These are phyloP conservation scores for Scortechinia acanthostroma DNA, from an alignment of 2,329 filamentous ascomycete genomes.

Conservation along the genomic window DNA sequence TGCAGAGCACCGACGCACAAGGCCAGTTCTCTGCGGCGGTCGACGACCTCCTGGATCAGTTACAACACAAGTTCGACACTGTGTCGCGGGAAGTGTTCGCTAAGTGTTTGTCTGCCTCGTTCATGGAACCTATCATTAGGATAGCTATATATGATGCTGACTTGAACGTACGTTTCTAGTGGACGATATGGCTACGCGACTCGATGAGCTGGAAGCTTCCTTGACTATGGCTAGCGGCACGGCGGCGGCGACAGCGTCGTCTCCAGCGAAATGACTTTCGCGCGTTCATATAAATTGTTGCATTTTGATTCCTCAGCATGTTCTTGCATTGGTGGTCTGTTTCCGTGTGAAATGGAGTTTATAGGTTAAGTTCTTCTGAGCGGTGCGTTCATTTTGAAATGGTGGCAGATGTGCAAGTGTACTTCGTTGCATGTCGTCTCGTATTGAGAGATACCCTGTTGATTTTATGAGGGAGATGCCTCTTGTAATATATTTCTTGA, in stretches of 20 bases:
- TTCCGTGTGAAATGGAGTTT: too few relatives aligned
- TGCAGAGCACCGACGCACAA: slow-evolving; percentile 31
- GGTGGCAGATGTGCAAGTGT: too few relatives aligned
- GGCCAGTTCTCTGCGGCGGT: slow-evolving; percentile 71
- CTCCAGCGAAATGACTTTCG: slow-evolving; percentile 2
- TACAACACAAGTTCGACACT: slow-evolving; percentile 77
- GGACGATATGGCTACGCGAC: slow-evolving; percentile 84
- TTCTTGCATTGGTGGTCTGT: too few relatives aligned
- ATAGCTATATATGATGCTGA: slow-evolving; percentile 4
- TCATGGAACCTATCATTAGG: slow-evolving; percentile 4
- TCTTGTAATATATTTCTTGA: too few relatives aligned
- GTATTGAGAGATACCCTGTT: too few relatives aligned
- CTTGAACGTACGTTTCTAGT: slow-evolving; percentile 48
- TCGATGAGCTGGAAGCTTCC: slow-evolving; percentile 76
- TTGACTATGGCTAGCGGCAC: slow-evolving; percentile 47
- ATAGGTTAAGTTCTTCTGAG: too few relatives aligned
- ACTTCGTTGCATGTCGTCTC: too few relatives aligned
- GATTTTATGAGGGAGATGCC: too few relatives aligned
- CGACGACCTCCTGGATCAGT: slow-evolving; percentile 77
- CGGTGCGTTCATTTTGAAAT: too few relatives aligned
- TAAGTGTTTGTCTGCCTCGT: slow-evolving; percentile 63
- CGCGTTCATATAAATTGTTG: too few relatives aligned
- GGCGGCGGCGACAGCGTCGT: slow-evolving; percentile 1
- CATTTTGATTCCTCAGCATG: too few relatives aligned
- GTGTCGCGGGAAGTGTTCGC: slow-evolving; percentile 82